These are phyloP conservation scores for Penicillium freii DNA, from an alignment of 2,329 filamentous ascomycete species.

Conservation along the genomic window DNA sequence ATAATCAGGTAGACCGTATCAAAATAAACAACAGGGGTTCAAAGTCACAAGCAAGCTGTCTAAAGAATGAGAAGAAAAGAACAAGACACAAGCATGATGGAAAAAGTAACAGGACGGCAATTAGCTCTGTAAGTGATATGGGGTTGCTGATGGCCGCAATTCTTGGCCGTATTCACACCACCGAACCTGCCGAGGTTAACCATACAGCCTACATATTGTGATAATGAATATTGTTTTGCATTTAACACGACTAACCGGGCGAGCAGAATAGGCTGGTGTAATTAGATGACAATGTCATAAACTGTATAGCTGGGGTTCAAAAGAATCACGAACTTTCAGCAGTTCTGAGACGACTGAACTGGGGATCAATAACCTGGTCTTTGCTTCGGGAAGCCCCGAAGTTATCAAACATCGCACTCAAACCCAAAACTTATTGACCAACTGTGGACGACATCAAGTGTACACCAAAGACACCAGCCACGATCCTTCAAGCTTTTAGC, in stretches of 20 bases:
- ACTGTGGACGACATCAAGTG: no score
- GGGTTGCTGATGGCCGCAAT: background rate
- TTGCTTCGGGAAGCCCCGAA: no score
- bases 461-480: no score
- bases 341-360: no score
- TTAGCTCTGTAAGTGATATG: background rate
- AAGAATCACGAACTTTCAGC: no score
- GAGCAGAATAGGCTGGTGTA: no score
- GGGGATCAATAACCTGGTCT: no score
- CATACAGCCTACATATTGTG: conserved; percentile 10
- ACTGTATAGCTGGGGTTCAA: background rate
- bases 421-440: no score
- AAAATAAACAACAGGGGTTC: background rate
- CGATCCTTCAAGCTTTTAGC: no score
- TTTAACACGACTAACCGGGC: background rate
- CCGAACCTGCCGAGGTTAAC: conserved; percentile 37
- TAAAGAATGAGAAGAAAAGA: background rate
- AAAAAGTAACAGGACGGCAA: background rate
- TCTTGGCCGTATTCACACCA: conserved; percentile 4
- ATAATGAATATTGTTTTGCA: background rate
- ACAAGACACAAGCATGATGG: background rate
- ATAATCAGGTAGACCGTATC: background rate
- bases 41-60: background rate
- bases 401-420: no score
- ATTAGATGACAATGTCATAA: background rate